Evolutionary conservation across 306 rosid species (phyloP).

Genomic region (Sicyos edulis): DNA sequence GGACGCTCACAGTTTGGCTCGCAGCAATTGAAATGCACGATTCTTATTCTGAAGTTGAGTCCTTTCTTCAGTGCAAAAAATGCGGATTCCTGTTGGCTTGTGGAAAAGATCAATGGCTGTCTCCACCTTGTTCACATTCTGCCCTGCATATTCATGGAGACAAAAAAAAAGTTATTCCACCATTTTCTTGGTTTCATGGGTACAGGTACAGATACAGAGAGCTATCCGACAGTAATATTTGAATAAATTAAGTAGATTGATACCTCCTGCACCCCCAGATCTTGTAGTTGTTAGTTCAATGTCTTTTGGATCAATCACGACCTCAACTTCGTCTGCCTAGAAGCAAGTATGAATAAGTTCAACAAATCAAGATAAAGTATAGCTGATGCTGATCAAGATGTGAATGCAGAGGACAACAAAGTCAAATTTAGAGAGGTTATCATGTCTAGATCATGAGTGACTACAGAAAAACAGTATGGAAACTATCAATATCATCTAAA

Average conservation of each 20-base stretch:
- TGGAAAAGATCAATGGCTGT: constrained; percentile 93
- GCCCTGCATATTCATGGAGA: constrained; percentile 57
- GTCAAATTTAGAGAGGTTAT: constrained; percentile 1
- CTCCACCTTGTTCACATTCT: constrained; percentile 98
- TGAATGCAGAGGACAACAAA: constrained; percentile 13
- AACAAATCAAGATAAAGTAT: constrained; percentile 11
- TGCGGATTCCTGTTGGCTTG: constrained; percentile 96
- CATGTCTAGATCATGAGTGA: not conserved
- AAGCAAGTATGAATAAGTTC: constrained; percentile 28
- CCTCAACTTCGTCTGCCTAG: constrained; percentile 96
- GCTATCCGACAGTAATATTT: not conserved
- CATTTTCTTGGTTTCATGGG: not conserved
- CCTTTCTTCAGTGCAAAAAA: constrained; percentile 97
- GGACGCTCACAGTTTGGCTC: constrained; percentile 85
- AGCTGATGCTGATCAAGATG: no score
- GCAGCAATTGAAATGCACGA: constrained; percentile 87
- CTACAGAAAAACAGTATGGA: constrained; percentile 2
- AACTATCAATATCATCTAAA: not conserved
- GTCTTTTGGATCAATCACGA: constrained; percentile 88
- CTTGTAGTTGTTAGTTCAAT: constrained; percentile 89
- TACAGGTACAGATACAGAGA: not conserved
- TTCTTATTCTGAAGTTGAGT: constrained; percentile 75
- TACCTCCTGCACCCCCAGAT: constrained; percentile 99
- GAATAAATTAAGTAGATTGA: constrained; percentile 11
- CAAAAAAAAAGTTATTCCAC: constrained; percentile 23